Evolutionary conservation across 805 yeast genomes (phyloP), one percentile per base, ranked within the genome.

Genomic region (Clavispora fructus): DNA sequence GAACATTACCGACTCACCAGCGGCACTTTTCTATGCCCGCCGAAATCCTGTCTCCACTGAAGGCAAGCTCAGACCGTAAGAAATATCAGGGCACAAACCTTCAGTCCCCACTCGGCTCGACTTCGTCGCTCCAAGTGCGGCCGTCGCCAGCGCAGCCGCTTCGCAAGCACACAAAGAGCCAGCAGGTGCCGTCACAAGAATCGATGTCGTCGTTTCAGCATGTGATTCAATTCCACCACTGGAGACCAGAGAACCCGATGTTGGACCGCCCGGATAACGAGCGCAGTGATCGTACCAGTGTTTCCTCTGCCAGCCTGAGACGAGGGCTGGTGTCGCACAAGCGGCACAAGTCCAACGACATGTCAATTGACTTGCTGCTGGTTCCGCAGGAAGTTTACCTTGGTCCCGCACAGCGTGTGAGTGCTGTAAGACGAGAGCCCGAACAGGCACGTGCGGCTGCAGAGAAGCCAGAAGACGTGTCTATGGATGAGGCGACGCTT

Each of bases 161-260:
- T 28, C 66, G 65, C 48, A 63, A 58, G 45, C 69, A 60, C 41
- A 61, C 58, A 23, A 55, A 52, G 45, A 63, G 57, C 55, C 53
- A 53, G 17, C 65, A 58, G 39, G 67, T 63, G 7, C 71, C 69
- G 29, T 58, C 66, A 16, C 76, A 67, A 49, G 77, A 73, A 50
- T 64, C 71, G 28, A 70, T 71, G 75, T 64, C 74, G 12, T 68
- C 72, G 16, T 68, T 73, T 49, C 81, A 77, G 55, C 79, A 75
- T 48, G 65, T 76, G 8, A 74, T 77, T 29, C 82, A 77, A 53
- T 78, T 78, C 58, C 81, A 78, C 53, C 82, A 78, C 57, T 78
- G 82, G 82, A 73, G 73, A 47, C 80, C 80, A 0, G 75, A 68
- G 41, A 60, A 57, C 26, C 23, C 13, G 19, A 13, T 12, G 28